A percentile compares a stretch with the other conserved stretches of the same genome.
Evolutionary conservation across 2,329 filamentous ascomycete genomes (phyloP).

Genomic region (Claviceps purpurea): DNA sequence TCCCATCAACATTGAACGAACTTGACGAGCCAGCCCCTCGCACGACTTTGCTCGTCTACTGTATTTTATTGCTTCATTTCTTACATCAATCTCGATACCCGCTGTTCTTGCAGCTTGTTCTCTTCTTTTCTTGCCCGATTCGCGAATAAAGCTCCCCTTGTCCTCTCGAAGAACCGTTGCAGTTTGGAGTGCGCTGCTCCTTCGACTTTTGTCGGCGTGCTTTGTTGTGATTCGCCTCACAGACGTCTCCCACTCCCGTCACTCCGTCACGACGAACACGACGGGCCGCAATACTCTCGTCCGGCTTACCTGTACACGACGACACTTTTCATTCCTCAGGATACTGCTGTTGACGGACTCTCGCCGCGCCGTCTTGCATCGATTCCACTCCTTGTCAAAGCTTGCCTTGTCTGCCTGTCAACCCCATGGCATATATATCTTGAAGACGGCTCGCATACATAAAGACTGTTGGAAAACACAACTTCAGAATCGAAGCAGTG

Average conservation of each 20-base stretch:
- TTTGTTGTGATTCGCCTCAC: constrained; percentile 1
- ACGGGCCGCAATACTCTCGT: neutral
- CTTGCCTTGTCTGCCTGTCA: neutral
- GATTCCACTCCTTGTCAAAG: neutral
- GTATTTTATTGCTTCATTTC: constrained; percentile 5
- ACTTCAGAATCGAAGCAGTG: neutral
- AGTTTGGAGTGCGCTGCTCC: neutral
- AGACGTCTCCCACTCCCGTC: neutral
- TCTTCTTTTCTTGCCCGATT: neutral
- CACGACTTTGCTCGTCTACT: constrained; percentile 2
- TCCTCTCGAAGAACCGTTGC: neutral
- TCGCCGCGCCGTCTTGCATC: neutral
- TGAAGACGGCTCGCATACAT: neutral
- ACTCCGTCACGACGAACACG: neutral
- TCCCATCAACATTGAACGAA: neutral
- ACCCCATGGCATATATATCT: constrained; percentile 3
- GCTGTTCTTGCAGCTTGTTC: neutral
- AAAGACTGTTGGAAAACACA: neutral
- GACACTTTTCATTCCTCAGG: neutral
- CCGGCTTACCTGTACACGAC: neutral
- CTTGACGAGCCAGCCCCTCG: neutral
- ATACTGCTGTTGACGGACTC: neutral
- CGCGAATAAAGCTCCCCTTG: neutral
- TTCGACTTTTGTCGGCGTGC: neutral
- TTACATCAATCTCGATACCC: neutral